These are phyloP conservation scores for Rhodotorula sp. DNA, from an alignment of 1,284 basidiomycete genomes.

Conservation along the genomic window DNA sequence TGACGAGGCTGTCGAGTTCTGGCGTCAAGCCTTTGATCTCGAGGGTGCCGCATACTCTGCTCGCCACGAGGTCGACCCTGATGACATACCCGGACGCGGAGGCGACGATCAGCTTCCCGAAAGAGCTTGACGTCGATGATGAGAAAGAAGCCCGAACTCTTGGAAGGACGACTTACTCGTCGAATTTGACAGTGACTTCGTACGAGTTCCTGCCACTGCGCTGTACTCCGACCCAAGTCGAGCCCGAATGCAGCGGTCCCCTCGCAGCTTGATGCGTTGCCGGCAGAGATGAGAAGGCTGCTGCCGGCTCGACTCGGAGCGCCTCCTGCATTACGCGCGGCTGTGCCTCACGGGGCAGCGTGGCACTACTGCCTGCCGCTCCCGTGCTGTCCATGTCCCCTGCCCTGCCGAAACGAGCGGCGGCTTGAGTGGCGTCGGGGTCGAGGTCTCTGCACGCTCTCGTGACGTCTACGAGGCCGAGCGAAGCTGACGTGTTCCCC, in stretches of 20 bases:
- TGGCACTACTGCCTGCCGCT: neutral
- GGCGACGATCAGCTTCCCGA: neutral
- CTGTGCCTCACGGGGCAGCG: neutral
- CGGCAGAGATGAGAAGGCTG: constrained; percentile 6
- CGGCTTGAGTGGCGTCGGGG: neutral
- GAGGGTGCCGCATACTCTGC: constrained; percentile 80
- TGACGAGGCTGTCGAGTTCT: constrained; percentile 84
- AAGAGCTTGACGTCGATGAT: neutral
- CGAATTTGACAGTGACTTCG: constrained; percentile 75
- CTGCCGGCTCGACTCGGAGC: too few species aligned
- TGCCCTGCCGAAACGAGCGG: too few species aligned
- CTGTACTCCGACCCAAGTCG: constrained; percentile 33
- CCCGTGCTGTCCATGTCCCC: too few species aligned
- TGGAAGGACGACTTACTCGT: constrained; percentile 57
- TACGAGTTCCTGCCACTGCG: constrained; percentile 68
- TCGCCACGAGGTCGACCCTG: constrained; percentile 69
- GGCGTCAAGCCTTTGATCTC: constrained; percentile 84
- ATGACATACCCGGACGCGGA: neutral
- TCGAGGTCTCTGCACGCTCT: too few species aligned
- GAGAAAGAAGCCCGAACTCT: neutral
- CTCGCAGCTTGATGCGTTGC: neutral
- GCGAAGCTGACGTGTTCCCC: too few species aligned
- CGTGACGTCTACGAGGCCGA: too few species aligned
- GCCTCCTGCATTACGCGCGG: neutral
- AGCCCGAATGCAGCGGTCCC: constrained; percentile 33